Percentiles rank a stretch among this genome's conserved stretches.
Evolutionary conservation across 2,329 filamentous ascomycete genomes (phyloP).

Genomic region (Colletotrichum abscissum): DNA sequence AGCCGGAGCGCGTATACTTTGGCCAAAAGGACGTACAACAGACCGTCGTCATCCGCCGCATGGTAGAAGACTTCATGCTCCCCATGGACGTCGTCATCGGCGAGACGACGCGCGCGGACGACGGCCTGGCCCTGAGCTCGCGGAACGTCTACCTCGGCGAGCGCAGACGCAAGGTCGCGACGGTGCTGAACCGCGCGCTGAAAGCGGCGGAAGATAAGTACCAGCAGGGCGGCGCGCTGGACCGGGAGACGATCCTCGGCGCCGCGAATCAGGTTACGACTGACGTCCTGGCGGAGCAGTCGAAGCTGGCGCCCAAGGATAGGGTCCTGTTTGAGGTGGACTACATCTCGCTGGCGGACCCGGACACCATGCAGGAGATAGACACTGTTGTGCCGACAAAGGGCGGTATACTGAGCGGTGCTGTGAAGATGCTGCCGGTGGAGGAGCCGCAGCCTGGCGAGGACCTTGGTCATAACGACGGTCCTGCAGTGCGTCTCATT

Average conservation of each 20-base stretch:
- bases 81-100: conserved; percentile 80
- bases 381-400: conserved; percentile 73
- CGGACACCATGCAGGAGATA: conserved; percentile 84
- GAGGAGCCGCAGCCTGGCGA: conserved; percentile 78
- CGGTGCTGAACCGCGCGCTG: conserved; percentile 78
- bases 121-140: conserved; percentile 91
- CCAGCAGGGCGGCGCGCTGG: conserved; percentile 53
- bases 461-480: conserved; percentile 77
- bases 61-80: conserved; percentile 90
- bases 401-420: conserved; percentile 89
- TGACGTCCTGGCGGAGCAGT: conserved; percentile 69
- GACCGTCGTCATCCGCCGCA: conserved; percentile 86
- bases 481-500: conserved; percentile 86
- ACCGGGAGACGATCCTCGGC: conserved; percentile 76
- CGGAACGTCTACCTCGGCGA: conserved; percentile 92
- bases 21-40: conserved; percentile 99
- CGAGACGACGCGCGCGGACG: conserved; percentile 78
- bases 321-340: conserved; percentile 85
- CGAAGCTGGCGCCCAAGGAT: conserved; percentile 65
- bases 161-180: conserved; percentile 76
- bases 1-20: conserved; percentile 83
- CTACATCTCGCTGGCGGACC: conserved; percentile 92
- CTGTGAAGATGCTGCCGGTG: conserved; percentile 88
- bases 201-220: conserved; percentile 78
- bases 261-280: conserved; percentile 73